A percentile compares a stretch with the other conserved stretches of the same genome.
These are phyloP conservation scores for Schizochytrium sp. DNA, from an alignment of 108 stramenopile species.

Conservation along the genomic window DNA sequence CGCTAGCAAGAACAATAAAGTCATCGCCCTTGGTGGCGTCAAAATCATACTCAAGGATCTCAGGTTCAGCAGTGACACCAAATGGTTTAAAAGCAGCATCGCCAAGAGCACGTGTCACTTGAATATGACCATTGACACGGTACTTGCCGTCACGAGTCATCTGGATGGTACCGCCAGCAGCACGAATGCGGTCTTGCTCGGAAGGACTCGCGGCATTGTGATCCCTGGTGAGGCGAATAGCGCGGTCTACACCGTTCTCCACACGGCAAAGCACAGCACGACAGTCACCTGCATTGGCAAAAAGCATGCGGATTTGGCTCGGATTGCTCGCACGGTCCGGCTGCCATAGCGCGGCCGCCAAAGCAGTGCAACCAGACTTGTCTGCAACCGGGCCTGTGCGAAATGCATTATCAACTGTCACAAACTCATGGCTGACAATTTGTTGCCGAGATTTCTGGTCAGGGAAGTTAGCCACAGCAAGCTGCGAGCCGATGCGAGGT, in stretches of 20 bases:
- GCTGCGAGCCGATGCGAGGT: conserved; percentile 55
- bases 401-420: conserved; percentile 7
- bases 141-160: conserved; percentile 56
- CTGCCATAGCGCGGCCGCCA: conserved; percentile 45
- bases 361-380: conserved; percentile 59
- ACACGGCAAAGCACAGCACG: conserved; percentile 46
- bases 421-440: background rate
- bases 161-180: conserved; percentile 50
- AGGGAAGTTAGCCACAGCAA: conserved; percentile 20
- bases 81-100: conserved; percentile 50
- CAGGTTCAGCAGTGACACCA: conserved; percentile 50
- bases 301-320: background rate
- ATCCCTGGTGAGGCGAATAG: conserved; percentile 35
- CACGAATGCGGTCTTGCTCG: conserved; percentile 54
- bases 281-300: conserved; percentile 54
- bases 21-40: conserved; percentile 21
- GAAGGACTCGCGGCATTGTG: conserved; percentile 12
- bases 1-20: conserved; percentile 54
- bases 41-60: conserved; percentile 25
- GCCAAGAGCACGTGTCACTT: conserved; percentile 55
- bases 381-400: conserved; percentile 27
- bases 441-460: background rate
- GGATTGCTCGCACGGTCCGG: background rate
- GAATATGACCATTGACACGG: conserved; percentile 57
- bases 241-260: conserved; percentile 41